These are phyloP conservation scores for Dactylella cylindrospora DNA, from an alignment of 2,329 filamentous ascomycete genomes.

Conservation along the genomic window DNA sequence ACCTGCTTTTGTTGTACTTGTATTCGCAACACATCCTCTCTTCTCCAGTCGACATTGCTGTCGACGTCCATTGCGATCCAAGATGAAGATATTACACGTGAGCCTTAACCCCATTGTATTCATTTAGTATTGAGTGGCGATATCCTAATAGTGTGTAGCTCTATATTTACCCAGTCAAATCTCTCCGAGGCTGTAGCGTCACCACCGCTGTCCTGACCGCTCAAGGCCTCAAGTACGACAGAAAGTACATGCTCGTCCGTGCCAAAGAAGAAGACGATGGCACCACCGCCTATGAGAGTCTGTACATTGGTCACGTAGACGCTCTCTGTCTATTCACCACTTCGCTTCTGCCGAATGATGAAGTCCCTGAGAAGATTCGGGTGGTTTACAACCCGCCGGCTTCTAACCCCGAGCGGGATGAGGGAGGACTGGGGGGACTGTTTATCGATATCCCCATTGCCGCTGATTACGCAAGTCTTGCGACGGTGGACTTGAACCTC, in stretches of 20 bases:
- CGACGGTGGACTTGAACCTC: constrained; percentile 60
- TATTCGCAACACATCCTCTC: no score
- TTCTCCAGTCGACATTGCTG: no score
- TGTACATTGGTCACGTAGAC: constrained; percentile 63
- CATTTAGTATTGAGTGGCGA: neutral
- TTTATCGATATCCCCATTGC: constrained; percentile 61
- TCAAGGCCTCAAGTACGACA: constrained; percentile 67
- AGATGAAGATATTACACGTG: constrained; percentile 43
- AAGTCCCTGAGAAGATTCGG: constrained; percentile 47
- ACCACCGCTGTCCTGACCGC: constrained; percentile 59
- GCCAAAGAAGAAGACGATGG: constrained; percentile 45
- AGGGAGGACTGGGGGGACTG: constrained; percentile 51
- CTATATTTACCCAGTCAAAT: constrained; percentile 74
- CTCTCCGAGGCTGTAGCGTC: constrained; percentile 64
- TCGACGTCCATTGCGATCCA: no score
- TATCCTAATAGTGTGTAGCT: constrained; percentile 51
- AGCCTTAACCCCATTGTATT: neutral
- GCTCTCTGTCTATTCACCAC: constrained; percentile 63
- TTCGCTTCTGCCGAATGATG: constrained; percentile 57
- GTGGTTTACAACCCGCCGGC: constrained; percentile 36
- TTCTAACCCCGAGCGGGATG: constrained; percentile 9
- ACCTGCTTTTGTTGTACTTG: no score
- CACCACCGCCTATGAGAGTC: constrained; percentile 55
- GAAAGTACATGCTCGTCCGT: constrained; percentile 65
- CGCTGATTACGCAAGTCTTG: constrained; percentile 57